A percentile compares a stretch with the other conserved stretches of the same genome.
Evolutionary conservation across 2,329 filamentous ascomycete genomes (phyloP).

Genomic region (Tolypocladium album): DNA sequence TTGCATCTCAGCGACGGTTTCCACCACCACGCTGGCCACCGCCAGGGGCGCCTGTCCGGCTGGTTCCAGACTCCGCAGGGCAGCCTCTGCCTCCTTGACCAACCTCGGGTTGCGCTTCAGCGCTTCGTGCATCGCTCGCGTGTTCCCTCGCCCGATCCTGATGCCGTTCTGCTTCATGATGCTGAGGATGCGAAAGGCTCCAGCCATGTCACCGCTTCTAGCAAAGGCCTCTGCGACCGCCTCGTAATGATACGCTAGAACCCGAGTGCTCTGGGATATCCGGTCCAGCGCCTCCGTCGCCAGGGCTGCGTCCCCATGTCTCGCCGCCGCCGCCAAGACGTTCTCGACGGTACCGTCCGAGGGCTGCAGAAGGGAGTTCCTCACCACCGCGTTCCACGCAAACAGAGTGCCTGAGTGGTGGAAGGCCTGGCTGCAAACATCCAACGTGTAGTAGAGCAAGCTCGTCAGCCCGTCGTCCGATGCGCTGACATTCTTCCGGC

Average conservation of each 20-base stretch:
- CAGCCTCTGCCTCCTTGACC: conserved; percentile 39
- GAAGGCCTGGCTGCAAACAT: conserved; percentile 54
- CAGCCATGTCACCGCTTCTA: conserved; percentile 44
- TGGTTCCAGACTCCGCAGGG: conserved; percentile 42
- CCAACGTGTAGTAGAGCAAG: conserved; percentile 65
- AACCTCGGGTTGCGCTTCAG: conserved; percentile 37
- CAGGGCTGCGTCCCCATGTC: conserved; percentile 54
- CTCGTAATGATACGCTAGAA: conserved; percentile 67
- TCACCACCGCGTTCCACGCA: conserved; percentile 60
- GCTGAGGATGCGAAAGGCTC: conserved; percentile 58
- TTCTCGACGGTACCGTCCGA: conserved; percentile 55
- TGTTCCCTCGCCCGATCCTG: conserved; percentile 47
- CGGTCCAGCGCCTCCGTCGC: conserved; percentile 58
- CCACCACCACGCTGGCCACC: conserved; percentile 21
- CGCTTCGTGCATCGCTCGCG: conserved; percentile 48
- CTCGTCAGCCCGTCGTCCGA: conserved; percentile 30
- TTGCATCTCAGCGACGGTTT: conserved; percentile 17
- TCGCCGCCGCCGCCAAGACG: conserved; percentile 61
- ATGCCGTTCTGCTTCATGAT: conserved; percentile 53
- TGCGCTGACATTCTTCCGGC: conserved; percentile 29
- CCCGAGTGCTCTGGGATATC: conserved; percentile 26
- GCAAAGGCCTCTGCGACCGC: conserved; percentile 64
- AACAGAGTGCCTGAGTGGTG: conserved; percentile 55
- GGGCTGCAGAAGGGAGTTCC: conserved; percentile 23
- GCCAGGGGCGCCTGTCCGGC: conserved; percentile 25